These are phyloP conservation scores for Glaciozyma martinii DNA, from an alignment of 768 basidiomycete species.

Conservation along the genomic window DNA sequence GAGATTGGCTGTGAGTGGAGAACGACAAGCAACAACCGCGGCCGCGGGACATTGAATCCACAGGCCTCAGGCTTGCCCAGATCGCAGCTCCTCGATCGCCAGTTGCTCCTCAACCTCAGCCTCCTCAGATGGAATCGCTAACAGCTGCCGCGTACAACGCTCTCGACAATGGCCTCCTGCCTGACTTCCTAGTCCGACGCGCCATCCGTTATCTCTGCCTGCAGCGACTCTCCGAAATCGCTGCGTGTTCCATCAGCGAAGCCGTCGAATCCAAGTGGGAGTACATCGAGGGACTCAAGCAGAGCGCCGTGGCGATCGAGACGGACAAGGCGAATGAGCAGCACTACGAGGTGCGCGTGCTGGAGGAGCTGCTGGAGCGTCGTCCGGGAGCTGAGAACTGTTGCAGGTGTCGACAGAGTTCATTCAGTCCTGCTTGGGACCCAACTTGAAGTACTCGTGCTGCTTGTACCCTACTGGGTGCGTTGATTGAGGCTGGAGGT, in stretches of 20 bases:
- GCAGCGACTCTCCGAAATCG: background rate
- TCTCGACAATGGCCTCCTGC: background rate
- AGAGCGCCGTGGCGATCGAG: conserved; percentile 57
- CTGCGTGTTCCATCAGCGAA: background rate
- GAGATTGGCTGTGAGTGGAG: no score
- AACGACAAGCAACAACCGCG: no score
- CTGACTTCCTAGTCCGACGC: background rate
- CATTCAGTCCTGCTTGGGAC: conserved; percentile 58
- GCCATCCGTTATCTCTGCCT: conserved; percentile 1
- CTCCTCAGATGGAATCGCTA: background rate
- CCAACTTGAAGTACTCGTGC: conserved; percentile 58
- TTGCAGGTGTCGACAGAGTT: conserved; percentile 42
- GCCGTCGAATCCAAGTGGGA: conserved; percentile 46
- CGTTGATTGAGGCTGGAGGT: no score
- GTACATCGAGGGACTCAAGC: conserved; percentile 56
- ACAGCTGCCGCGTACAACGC: background rate
- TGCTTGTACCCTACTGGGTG: conserved; percentile 53
- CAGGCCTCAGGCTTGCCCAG: no score
- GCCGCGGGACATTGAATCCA: no score
- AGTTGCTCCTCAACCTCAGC: no score
- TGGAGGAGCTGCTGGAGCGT: conserved; percentile 19
- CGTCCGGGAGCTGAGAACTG: background rate
- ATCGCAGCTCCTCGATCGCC: no score
- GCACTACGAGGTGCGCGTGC: conserved; percentile 54
- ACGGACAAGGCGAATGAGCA: conserved; percentile 65